A percentile compares a stretch with the other conserved stretches of the same genome.
phyloP scores from a whole-genome alignment of 2,329 filamentous ascomycete genomes.

The Colletotrichum sp. region DNA sequence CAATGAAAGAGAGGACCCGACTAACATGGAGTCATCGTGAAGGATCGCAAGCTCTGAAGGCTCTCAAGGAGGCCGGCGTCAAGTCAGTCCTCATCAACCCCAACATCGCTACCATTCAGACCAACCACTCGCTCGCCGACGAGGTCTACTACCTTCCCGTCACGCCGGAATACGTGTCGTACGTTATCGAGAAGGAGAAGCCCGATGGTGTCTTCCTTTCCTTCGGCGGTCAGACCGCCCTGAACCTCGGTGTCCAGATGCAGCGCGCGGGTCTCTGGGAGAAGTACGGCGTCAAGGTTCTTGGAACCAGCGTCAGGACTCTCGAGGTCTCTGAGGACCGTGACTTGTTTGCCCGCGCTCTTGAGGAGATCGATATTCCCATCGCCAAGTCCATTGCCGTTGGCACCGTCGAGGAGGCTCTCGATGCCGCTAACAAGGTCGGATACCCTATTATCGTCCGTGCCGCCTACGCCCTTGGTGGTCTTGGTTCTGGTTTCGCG shows the following conservation, averaged over 20 bases:
- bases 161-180: slow-evolving; percentile 95
- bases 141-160: slow-evolving; percentile 99
- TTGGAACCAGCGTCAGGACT: slow-evolving; percentile 93
- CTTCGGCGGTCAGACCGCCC: slow-evolving; percentile 95
- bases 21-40: slow-evolving; percentile 27
- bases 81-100: slow-evolving; percentile 94
- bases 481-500: slow-evolving; percentile 95
- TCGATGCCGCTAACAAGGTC: slow-evolving; percentile 83
- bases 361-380: slow-evolving; percentile 97
- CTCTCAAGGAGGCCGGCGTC: slow-evolving; percentile 93
- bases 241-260: slow-evolving; percentile 98
- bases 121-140: slow-evolving; percentile 92
- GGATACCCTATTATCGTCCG: slow-evolving; percentile 98
- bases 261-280: slow-evolving; percentile 95
- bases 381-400: slow-evolving; percentile 97
- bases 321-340: slow-evolving; percentile 95
- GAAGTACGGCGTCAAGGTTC: slow-evolving; percentile 92
- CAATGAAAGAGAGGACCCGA: not conserved
- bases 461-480: slow-evolving; percentile 94
- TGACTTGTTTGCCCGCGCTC: slow-evolving; percentile 92
- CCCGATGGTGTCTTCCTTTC: slow-evolving; percentile 97
- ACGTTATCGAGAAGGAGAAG: slow-evolving; percentile 95
- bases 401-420: slow-evolving; percentile 86
- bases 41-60: slow-evolving; percentile 97
- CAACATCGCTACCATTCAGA: slow-evolving; percentile 98